Base-by-base conservation (phyloP, 1,284 basidiomycete genomes). In the Volvariella surrecta region DNA sequence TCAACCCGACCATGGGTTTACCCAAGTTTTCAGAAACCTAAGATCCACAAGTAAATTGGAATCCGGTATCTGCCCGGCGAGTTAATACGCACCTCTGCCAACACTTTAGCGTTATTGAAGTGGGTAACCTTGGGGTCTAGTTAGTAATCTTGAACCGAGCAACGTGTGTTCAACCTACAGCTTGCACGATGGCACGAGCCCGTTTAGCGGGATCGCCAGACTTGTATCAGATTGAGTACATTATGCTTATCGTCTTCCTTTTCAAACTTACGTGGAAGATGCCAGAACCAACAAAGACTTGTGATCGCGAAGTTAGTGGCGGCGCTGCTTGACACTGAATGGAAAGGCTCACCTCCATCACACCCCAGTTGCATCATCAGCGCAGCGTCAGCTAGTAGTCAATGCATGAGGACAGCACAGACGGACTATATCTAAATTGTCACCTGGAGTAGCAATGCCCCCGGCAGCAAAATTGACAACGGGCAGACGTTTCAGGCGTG, bases 351-450 rank as follows among this genome's bases (percentile, higher is more conserved):
- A 90, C 89, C 90, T 73, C 96, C 95, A 60, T 99, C 95, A 62
- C 91, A 94, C 40, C 95, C 94, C 31, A 99, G 79, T 61, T 98
- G 94, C 95, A 99, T 99, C 95, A 99, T 97, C 51, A 99, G 68
- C 2, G 96, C 96, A 17, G 95, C 96, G 62, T 99, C 95, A 51
- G 93, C 87, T 86, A 50, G 9, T 39, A 41, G 39, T 43, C 42
- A 43, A 45, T 42, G 31, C 15, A 17, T 24, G 3, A 43, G 39
- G 11, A 15, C n/a, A 37, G 13, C 11, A 16, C 20, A n/a, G 13
- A 16, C 13, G 30, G 11, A 16, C 28, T 35, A 2, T 34, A 32
- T 28, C 28, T 10, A 18, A 19, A 19, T 42, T 44, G 72, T 42
- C 57, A 86, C 83, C 93, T 39, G 95, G 95, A 3, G 95, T 98